These are phyloP conservation scores for Mycena venus DNA, from an alignment of 768 basidiomycete genomes.

Conservation along the genomic window DNA sequence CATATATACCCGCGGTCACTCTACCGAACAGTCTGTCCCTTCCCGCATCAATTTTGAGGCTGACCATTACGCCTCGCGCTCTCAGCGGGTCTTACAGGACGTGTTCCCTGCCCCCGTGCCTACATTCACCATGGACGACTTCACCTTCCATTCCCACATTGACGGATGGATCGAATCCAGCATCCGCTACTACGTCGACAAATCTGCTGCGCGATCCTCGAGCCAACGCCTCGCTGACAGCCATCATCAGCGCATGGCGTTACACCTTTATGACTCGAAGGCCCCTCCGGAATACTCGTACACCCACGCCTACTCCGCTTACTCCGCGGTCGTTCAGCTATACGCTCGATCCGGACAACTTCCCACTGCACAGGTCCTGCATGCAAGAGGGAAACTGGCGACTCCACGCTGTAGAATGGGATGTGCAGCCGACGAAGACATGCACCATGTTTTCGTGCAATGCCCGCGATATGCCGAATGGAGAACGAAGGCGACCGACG, in stretches of 20 bases:
- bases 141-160: background rate
- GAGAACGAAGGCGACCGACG: background rate
- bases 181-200: background rate
- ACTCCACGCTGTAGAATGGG: background rate
- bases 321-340: slow-evolving; percentile 37
- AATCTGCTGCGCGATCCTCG: background rate
- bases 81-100: background rate
- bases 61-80: slow-evolving; percentile 20
- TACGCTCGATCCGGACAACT: slow-evolving; percentile 40
- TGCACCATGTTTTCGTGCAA: background rate
- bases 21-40: background rate
- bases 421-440: background rate
- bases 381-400: background rate
- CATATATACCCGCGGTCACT: slow-evolving; percentile 4
- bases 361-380: slow-evolving; percentile 22
- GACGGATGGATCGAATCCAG: slow-evolving; percentile 24
- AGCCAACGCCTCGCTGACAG: background rate
- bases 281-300: slow-evolving; percentile 35
- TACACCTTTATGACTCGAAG: background rate
- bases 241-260: background rate
- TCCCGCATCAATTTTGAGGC: slow-evolving; percentile 12
- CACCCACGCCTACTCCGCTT: slow-evolving; percentile 30
- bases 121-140: slow-evolving; percentile 30
- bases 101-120: slow-evolving; percentile 16
- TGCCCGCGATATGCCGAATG: background rate